Base-by-base conservation (phyloP, 768 basidiomycete species). In the Tricholoma saponaceum region DNA sequence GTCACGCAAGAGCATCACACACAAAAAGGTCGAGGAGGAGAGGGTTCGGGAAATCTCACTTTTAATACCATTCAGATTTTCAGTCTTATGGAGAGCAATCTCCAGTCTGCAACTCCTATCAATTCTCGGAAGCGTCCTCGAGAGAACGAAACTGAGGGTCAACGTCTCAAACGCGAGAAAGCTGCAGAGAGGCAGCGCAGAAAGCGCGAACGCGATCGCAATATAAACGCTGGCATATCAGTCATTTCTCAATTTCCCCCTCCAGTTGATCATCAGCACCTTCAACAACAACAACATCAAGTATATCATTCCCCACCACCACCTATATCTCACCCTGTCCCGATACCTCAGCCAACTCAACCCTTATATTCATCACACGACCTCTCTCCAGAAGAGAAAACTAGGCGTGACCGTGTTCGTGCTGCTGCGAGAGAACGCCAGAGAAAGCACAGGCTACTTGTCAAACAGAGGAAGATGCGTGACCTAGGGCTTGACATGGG, bases 401-500 rank as follows among this genome's bases (percentile, higher is more conserved):
- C 80, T 2, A 81, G 89, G 57, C 76, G 85, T 51, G 90, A 92
- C 61, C 77, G 86, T 56, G 83, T 92, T 55, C 81, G 90, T 13
- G 81, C 86, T 3, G 86, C 89, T 0, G 91, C 91, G 3, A 76
- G 91, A 41, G 90, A 92, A 66, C 78, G 91, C 59, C 91, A 93
- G 63, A 76, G 90, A 47, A 93, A 92, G 63, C 91, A 93, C 70
- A 86, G 91, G 44, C 79, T 78, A 60, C 76, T 88, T 32, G 84
- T 92, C 54, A 92, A 92, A 72, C 84, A 87, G 67, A 79, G 84
- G 59, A 90, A 92, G 67, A 83, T 90, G 82, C 81, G 88, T 57
- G 89, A 90, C 57, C 79, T 92, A n/a, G 90, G 89, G 5, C 69
- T 90, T 52, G 89, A 91, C 66, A 89, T 91, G 84, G 84, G 87